Evolutionary conservation across 768 basidiomycete species (phyloP).

Genomic region (Cantharellus anzutake): DNA sequence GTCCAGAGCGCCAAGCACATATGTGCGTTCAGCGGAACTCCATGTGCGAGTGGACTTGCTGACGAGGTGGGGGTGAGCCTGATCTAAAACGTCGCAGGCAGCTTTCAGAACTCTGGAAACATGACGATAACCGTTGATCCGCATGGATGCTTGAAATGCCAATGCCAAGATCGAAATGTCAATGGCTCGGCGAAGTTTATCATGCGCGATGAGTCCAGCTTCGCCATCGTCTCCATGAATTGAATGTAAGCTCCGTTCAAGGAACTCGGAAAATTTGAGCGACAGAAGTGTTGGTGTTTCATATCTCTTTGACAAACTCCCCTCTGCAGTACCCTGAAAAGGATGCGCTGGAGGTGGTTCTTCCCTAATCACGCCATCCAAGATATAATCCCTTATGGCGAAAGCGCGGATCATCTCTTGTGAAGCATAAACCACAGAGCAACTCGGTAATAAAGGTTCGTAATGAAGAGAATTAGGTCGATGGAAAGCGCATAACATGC

Average conservation of each 20-base stretch:
- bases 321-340: slow-evolving; percentile 1
- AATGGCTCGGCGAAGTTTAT: slow-evolving; percentile 42
- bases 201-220: slow-evolving; percentile 30
- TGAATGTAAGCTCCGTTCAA: slow-evolving; percentile 42
- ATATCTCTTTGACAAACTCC: slow-evolving; percentile 1
- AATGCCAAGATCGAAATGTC: slow-evolving; percentile 52
- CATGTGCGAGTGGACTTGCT: slow-evolving; percentile 20
- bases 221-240: slow-evolving; percentile 23
- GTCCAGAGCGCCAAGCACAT: slow-evolving; percentile 39
- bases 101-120: slow-evolving; percentile 44
- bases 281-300: slow-evolving; percentile 6
- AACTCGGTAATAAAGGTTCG: slow-evolving; percentile 46
- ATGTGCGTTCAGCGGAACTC: slow-evolving; percentile 40
- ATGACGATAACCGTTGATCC: slow-evolving; percentile 40
- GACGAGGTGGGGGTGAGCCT: slow-evolving; percentile 23
- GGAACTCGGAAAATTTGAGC: slow-evolving; percentile 38
- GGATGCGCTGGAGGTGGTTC: background rate
- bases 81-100: slow-evolving; percentile 32
- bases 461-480: slow-evolving; percentile 28
- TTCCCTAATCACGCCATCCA: slow-evolving; percentile 16
- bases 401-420: slow-evolving; percentile 36
- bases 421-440: slow-evolving; percentile 39
- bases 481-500: slow-evolving; percentile 39
- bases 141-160: slow-evolving; percentile 46
- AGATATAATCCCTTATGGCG: slow-evolving; percentile 49